phyloP scores from a whole-genome alignment of 2,329 filamentous ascomycete species.

The Myriosclerotinia duriaeana region DNA sequence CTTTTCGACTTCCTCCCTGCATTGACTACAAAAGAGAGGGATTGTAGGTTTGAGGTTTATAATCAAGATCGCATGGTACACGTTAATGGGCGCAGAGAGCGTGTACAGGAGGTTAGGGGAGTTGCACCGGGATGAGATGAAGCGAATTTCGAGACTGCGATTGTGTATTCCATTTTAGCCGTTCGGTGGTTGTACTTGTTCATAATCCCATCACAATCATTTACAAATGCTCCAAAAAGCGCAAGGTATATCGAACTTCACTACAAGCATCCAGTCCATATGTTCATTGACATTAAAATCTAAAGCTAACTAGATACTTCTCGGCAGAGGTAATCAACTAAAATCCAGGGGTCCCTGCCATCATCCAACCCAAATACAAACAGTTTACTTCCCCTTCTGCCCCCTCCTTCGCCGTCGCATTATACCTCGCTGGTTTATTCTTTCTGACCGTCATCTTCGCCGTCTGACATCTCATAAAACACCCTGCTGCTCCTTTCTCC shows the following conservation, averaged over 20 bases:
- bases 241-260: not conserved
- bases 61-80: slow-evolving; percentile 13
- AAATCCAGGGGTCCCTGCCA: not conserved
- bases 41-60: slow-evolving; percentile 16
- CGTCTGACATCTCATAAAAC: slow-evolving; percentile 25
- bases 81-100: not conserved
- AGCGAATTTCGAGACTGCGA: not conserved
- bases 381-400: not conserved
- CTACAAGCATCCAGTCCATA: not conserved
- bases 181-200: not conserved
- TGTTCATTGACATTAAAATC: not conserved
- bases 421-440: slow-evolving; percentile 25
- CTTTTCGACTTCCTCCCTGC: slow-evolving; percentile 82
- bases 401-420: not conserved
- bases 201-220: not conserved
- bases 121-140: not conserved
- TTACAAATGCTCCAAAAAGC: not conserved
- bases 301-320: not conserved
- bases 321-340: not conserved
- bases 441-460: slow-evolving; percentile 25
- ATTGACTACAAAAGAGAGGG: slow-evolving; percentile 15
- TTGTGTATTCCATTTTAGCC: not conserved
- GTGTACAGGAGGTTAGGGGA: not conserved
- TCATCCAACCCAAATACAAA: not conserved
- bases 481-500: slow-evolving; percentile 26